Evolutionary conservation across 805 yeast species (phyloP), one percentile per base, ranked within the genome.

Genomic region (Yamadazyma nakazawae): DNA sequence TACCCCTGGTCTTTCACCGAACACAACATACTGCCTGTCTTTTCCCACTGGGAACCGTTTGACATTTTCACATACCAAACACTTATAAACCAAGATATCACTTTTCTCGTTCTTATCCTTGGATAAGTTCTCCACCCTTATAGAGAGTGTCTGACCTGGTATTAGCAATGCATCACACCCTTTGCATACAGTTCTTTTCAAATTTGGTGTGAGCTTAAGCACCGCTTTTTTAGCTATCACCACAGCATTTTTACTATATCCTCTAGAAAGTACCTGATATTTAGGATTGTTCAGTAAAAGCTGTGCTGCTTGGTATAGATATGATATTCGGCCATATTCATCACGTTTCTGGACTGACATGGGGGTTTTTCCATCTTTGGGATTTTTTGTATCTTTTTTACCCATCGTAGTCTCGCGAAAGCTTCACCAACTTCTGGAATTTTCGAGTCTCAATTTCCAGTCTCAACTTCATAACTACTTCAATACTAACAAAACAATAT

Each of bases 141-240:
- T 53, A 1, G 59, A 40, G 42, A 75, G 56, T 16, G 75, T 72
- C 14, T 68, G 42, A 0, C 82, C 84, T 0, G 84, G 80, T 0
- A 79, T 56, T 50, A 77, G 65, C 9, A 76, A 49, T 8, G 80
- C 61, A 38, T 76, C 64, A 62, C 96, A 89, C 32, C 65, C 66
- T 55, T 87, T 88, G 63, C 96, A 89, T 13, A 83, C 58, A 0
- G 76, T 71, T 53, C 96, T 70, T 62, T 89, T 89, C 10, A 88
- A 52, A 31, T 66, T 63, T 0, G 91, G 90, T 34, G 85, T 75
- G 25, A 85, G 59, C 50, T 84, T 78, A 17, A 83, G 59, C 14
- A 86, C 91, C 1, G 82, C 77, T 56, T 83, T 85, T 58, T 84
- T 83, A 8, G 88, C 76, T 8, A 87, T 84, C 8, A 78, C 55